Evolutionary conservation across 2,329 filamentous ascomycete species (phyloP), one percentile per base, ranked within the genome.

Genomic region (Geosmithia putterillii): DNA sequence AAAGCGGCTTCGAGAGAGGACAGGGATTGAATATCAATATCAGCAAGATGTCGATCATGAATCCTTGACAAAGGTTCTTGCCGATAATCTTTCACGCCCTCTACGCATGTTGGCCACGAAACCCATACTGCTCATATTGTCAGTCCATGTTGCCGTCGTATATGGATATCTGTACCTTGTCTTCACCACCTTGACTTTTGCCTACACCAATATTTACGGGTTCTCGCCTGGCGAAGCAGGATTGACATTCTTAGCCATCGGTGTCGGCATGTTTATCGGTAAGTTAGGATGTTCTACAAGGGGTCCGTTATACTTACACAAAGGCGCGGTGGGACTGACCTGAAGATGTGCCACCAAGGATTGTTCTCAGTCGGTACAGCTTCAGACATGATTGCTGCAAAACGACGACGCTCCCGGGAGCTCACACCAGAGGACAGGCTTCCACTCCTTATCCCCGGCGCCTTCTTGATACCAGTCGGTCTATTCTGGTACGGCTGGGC

Each of bases 71-170:
- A n/a, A 47, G 49, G 21, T 53, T 83, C 44, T 58, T 57, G 17
- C 74, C 81, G 45, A 67, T 84, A 10, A 69, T 69, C 10, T 62
- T 83, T 32, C 73, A 66, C 15, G 79, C 0, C 82, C 82, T 0
- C 68, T 83, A 44, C 72, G 77, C 50, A 65, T 86, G 39, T 69
- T 87, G 7, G 54, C 64, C 38, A 82, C 51, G 0, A 50, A 77
- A 1, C 81, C 80, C 0, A 83, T 84, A 44, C 80, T 79, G 55
- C 74, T 82, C 49, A 65, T 81, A 8, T 66, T 85, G 36, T 74
- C 79, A 0, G 54, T 84, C 0, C 73, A 73, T 39, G 62, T 72
- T 12, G 71, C 70, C 4, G 56, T 77, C 19, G 59, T 69, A 0
- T 78, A 74, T 47, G 73, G 72, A 1, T 66, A 73, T n/a, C 49